These are phyloP conservation scores for Emydomyces testavorans DNA, from an alignment of 2,329 filamentous ascomycete genomes.

Conservation along the genomic window DNA sequence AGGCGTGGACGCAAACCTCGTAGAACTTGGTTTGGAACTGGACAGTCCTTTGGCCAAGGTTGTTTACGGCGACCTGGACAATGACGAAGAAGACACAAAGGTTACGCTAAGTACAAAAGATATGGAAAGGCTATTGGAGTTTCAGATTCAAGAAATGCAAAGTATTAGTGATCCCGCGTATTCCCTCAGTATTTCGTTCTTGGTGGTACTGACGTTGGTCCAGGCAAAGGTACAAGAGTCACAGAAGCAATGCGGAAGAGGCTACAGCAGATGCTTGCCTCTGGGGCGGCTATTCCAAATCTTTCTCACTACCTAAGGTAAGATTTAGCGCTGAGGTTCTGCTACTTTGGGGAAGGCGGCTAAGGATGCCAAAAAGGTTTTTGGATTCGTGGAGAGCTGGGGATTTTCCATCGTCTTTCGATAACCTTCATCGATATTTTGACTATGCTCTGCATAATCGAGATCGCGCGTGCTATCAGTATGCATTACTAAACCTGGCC, in stretches of 20 bases:
- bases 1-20: slow-evolving; percentile 53
- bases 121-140: slow-evolving; percentile 68
- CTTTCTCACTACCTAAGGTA: slow-evolving; percentile 65
- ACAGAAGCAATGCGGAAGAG: slow-evolving; percentile 61
- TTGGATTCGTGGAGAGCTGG: slow-evolving; percentile 86
- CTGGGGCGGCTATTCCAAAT: slow-evolving; percentile 57
- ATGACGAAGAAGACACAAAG: slow-evolving; percentile 30
- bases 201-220: slow-evolving; percentile 11
- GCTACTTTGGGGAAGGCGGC: not conserved
- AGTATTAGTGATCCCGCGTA: slow-evolving; percentile 39
- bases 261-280: slow-evolving; percentile 56
- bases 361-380: slow-evolving; percentile 46
- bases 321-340: slow-evolving; percentile 12
- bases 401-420: slow-evolving; percentile 80
- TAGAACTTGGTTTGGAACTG: slow-evolving; percentile 46
- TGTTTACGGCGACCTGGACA: slow-evolving; percentile 40
- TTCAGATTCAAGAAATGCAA: slow-evolving; percentile 80
- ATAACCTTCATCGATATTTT: slow-evolving; percentile 86
- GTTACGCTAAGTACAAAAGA: slow-evolving; percentile 60
- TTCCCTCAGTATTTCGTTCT: slow-evolving; percentile 14
- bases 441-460: slow-evolving; percentile 86
- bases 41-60: slow-evolving; percentile 39
- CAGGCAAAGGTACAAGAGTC: slow-evolving; percentile 65
- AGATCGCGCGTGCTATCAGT: slow-evolving; percentile 82
- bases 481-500: slow-evolving; percentile 83